phyloP scores from a whole-genome alignment of 495 filamentous ascomycete genomes.

The Acidomyces sp. region DNA sequence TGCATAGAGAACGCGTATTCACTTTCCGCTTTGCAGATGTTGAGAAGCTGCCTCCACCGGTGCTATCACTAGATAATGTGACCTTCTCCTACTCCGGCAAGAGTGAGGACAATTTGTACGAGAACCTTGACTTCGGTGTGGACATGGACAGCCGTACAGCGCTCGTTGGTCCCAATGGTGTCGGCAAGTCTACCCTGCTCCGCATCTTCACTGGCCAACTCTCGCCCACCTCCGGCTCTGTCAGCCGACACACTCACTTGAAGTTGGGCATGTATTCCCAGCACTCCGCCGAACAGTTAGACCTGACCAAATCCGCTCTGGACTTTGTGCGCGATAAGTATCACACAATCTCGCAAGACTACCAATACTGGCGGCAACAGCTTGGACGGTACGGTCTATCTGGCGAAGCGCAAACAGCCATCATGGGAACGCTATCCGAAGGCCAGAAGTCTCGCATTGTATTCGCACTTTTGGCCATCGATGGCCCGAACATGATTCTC shows the following conservation, averaged over 20 bases:
- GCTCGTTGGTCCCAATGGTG: slow-evolving; percentile 96
- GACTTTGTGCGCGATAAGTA: slow-evolving; percentile 98
- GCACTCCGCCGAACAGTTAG: slow-evolving; percentile 95
- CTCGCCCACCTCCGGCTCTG: slow-evolving; percentile 65
- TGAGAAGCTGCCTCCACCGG: slow-evolving; percentile 92
- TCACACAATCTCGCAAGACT: slow-evolving; percentile 75
- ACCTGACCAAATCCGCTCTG: slow-evolving; percentile 91
- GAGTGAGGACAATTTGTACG: slow-evolving; percentile 80
- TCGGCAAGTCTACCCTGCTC: slow-evolving; percentile 97
- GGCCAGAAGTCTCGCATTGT: slow-evolving; percentile 97
- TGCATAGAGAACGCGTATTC: slow-evolving; percentile 77
- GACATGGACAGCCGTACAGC: slow-evolving; percentile 99
- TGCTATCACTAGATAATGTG: slow-evolving; percentile 91
- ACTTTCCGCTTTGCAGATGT: slow-evolving; percentile 98
- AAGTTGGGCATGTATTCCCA: slow-evolving; percentile 96
- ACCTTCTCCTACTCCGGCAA: slow-evolving; percentile 96
- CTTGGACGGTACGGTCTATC: slow-evolving; percentile 85
- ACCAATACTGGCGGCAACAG: slow-evolving; percentile 99
- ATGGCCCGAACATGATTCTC: slow-evolving; percentile 92
- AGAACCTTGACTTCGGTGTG: slow-evolving; percentile 91
- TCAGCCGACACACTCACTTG: slow-evolving; percentile 88
- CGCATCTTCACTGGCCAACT: slow-evolving; percentile 96
- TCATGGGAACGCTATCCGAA: slow-evolving; percentile 96
- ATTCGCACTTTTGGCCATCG: slow-evolving; percentile 91
- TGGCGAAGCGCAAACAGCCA: slow-evolving; percentile 84